phyloP scores from a whole-genome alignment of 208 protist genomes.

The Leishmania braziliensis region DNA sequence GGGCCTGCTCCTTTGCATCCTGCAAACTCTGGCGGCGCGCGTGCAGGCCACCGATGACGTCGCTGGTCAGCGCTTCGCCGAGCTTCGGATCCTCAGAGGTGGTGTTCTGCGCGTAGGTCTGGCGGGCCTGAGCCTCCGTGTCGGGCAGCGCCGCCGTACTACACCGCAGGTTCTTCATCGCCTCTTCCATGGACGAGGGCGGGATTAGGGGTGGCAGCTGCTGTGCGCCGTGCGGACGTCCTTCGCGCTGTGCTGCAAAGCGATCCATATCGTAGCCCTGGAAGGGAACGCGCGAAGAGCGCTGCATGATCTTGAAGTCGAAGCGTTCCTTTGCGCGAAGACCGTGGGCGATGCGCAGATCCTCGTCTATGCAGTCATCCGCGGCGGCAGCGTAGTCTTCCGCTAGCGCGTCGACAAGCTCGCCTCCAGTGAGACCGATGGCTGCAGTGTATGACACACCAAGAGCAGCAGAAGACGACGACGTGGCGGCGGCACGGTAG shows the following conservation, averaged over 20 bases:
- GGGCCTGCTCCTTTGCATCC: slow-evolving; percentile 39
- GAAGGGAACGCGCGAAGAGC: slow-evolving; percentile 62
- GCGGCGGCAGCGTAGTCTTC: slow-evolving; percentile 5
- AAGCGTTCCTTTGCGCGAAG: slow-evolving; percentile 82
- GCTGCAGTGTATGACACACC: slow-evolving; percentile 27
- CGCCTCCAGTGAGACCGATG: slow-evolving; percentile 26
- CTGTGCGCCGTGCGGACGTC: slow-evolving; percentile 69
- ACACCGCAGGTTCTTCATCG: slow-evolving; percentile 59
- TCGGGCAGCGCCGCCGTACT: slow-evolving; percentile 24
- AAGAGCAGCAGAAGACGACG: slow-evolving; percentile 6
- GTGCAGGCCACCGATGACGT: slow-evolving; percentile 45
- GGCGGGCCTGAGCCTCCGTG: slow-evolving; percentile 46
- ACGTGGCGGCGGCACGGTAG: slow-evolving; percentile 32
- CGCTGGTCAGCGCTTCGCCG: slow-evolving; percentile 75
- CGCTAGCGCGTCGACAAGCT: slow-evolving; percentile 25
- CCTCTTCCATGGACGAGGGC: slow-evolving; percentile 77
- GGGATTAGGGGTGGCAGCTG: slow-evolving; percentile 60
- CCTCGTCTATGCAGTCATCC: slow-evolving; percentile 59
- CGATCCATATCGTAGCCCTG: slow-evolving; percentile 89
- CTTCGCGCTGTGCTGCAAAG: slow-evolving; percentile 68
- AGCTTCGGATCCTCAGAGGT: slow-evolving; percentile 58
- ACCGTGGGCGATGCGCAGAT: slow-evolving; percentile 73
- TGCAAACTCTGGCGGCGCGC: slow-evolving; percentile 26
- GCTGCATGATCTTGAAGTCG: slow-evolving; percentile 83
- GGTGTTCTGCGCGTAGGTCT: slow-evolving; percentile 70